Base-by-base conservation (phyloP, 2,329 filamentous ascomycete species). In the Talaromyces sp. region DNA sequence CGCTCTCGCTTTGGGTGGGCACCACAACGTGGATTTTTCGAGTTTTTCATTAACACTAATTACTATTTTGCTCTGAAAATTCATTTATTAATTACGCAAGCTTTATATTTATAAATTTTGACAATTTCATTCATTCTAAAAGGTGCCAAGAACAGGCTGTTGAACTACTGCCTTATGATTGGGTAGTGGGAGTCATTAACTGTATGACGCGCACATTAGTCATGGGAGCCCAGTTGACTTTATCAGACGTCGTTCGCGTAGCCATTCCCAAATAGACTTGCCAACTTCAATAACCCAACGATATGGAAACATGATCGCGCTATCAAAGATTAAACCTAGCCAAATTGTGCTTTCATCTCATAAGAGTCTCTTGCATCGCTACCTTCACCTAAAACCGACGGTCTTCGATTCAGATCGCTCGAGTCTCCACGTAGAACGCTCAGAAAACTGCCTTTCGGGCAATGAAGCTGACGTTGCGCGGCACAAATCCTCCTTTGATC, bases 401-500 rank as follows among this genome's bases (percentile, higher is more conserved):
- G 14, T 43, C 13, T 4, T 43, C 41, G 41, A 43, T n/a, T 21
- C 6, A 17, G 41, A 43, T 4, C 41, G 41, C 17, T n/a, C 41
- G 26, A 60, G 62, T 17, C 64, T 70, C 17, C 63, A 64, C 31
- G 66, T 67, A 0, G 63, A 65, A 29, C 58, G 64, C 21, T 46
- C 56, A 4, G 69, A 70, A 21, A 69, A 63, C 8, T 66, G 66
- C 27, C 63, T 68, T 51, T 65, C 63, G 10, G 69, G 69, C n/a
- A 65, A 68, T 11, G 69, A 71, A 35, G 68, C 69, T 26, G 68
- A 67, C 56, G 67, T 69, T 9, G 68, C 63, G 1, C 62, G 60
- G 3, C 68, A 71, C 61, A 64, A 64, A 24, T 66, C 65, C 4
- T 69, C 69, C 13, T 71, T 68, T 51, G 68, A 70, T 31, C 68